Evolutionary conservation across 208 protist species (phyloP).

Genomic region (Crithidia acanthocephali): DNA sequence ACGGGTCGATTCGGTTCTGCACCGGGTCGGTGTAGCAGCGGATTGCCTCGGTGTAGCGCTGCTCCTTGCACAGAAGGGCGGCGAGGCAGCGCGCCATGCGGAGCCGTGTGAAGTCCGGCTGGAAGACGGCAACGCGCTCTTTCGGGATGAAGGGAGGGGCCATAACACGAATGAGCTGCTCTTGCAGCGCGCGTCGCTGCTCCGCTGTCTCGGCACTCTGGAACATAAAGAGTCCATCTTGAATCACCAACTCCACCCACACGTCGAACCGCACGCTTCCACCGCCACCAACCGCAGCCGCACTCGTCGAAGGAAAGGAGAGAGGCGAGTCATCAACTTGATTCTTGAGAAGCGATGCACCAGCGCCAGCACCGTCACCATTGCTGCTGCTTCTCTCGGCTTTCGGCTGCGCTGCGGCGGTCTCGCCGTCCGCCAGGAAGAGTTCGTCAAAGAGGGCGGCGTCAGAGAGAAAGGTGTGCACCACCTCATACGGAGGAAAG

Average conservation of each 20-base stretch:
- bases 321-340: no score
- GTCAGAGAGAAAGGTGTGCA: constrained; percentile 40
- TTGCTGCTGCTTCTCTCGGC: no score
- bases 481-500: constrained; percentile 51
- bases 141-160: constrained; percentile 18
- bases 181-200: constrained; percentile 43
- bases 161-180: constrained; percentile 45
- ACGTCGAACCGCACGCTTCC: constrained; percentile 13
- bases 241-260: constrained; percentile 45
- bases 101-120: constrained; percentile 50
- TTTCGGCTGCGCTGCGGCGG: background rate
- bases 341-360: no score
- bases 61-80: constrained; percentile 46
- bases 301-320: background rate
- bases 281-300: background rate
- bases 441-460: constrained; percentile 33
- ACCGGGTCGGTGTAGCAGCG: constrained; percentile 63
- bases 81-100: constrained; percentile 69
- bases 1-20: constrained; percentile 44
- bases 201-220: constrained; percentile 41
- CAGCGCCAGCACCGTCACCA: background rate
- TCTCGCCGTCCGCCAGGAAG: constrained; percentile 16
- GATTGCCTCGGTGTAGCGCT: constrained; percentile 65
- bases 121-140: constrained; percentile 37
- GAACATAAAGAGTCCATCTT: constrained; percentile 62